Base-by-base conservation (phyloP, 257 asterid genomes). In the Primulina huaijiensis region DNA sequence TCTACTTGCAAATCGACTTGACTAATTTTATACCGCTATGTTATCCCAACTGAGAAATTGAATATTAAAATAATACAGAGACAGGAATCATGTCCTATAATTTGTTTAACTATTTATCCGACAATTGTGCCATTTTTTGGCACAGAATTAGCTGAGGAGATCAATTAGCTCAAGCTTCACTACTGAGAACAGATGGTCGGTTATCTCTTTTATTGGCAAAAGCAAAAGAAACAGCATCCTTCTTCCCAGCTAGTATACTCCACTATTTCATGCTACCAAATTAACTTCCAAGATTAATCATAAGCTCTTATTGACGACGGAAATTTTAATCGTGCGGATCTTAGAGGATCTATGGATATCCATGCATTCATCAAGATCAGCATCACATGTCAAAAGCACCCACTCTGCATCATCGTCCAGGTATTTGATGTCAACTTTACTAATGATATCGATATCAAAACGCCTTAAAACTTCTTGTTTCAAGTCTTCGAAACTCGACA, bases 381-480 rank as follows among this genome's bases (percentile, higher is more conserved):
- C 95, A 66, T 90, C 91, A 12, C 97, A 88, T 16, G 95, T 90
- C 74, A 90, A 69, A 74, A 90, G 97, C 77, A 90, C 95, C 95
- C 95, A 90, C 56, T 90, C 97, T 0, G 75, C 68, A 43, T 90
- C 96, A 37, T 90, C 97, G 38, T 90, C 96, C 79, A 90, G 77
- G 76, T 90, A 90, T 64, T 88, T 90, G 14, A 90, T 43, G 71
- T 79, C 88, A 62, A 84, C 75, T 70, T 85, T 76, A 31, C 58
- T 75, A 38, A 73, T 74, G 69, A 74, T 77, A 14, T 83, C 86
- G 34, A 90, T 30, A 76, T 77, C 82, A 70, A 90, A 90, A 33
- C 93, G 91, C 86, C 89, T 78, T 37, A 76, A 71, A 2, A 90
- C 80, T 77, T 88, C 92, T 59, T 67, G 79, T 46, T 78, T 84